phyloP scores from a whole-genome alignment of 2,329 filamentous ascomycete genomes.

The Emydomyces testavorans region DNA sequence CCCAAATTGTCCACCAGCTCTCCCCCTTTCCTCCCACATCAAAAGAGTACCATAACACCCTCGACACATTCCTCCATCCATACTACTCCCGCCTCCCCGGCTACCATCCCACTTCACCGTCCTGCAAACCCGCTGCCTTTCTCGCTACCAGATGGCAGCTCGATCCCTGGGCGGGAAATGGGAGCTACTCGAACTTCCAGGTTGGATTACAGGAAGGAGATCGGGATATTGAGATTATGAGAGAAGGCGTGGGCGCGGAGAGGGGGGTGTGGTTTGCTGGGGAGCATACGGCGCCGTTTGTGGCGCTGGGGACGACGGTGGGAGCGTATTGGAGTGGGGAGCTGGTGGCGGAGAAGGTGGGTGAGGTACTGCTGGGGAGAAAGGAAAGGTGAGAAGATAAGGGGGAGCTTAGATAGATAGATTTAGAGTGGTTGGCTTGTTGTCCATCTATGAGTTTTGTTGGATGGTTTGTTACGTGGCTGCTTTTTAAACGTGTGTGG shows the following conservation, averaged over 20 bases:
- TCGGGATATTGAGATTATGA: slow-evolving; percentile 54
- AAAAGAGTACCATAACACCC: slow-evolving; percentile 41
- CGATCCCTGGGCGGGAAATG: slow-evolving; percentile 68
- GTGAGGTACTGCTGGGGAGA: slow-evolving; percentile 4
- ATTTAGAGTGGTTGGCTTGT: not conserved
- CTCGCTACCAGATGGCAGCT: slow-evolving; percentile 66
- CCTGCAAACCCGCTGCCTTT: slow-evolving; percentile 52
- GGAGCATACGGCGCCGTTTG: slow-evolving; percentile 82
- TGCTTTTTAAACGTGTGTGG: too few relatives aligned
- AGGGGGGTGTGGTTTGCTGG: slow-evolving; percentile 74
- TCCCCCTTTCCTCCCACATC: slow-evolving; percentile 27
- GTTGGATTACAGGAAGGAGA: slow-evolving; percentile 60
- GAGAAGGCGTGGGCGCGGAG: slow-evolving; percentile 40
- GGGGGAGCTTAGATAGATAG: not conserved
- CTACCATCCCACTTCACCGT: slow-evolving; percentile 44
- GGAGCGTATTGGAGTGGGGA: slow-evolving; percentile 91
- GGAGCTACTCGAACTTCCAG: slow-evolving; percentile 79
- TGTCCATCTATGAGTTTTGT: not conserved
- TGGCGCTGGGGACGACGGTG: slow-evolving; percentile 75
- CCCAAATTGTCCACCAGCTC: slow-evolving; percentile 30
- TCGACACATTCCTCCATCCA: slow-evolving; percentile 59
- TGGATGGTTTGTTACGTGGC: too few relatives aligned
- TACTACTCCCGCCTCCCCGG: slow-evolving; percentile 66
- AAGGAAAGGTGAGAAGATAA: not conserved
- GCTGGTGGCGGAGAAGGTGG: slow-evolving; percentile 52